Conservation (phyloP, 1,284 basidiomycete genomes). For the Neonothopanus nambi region DNA sequence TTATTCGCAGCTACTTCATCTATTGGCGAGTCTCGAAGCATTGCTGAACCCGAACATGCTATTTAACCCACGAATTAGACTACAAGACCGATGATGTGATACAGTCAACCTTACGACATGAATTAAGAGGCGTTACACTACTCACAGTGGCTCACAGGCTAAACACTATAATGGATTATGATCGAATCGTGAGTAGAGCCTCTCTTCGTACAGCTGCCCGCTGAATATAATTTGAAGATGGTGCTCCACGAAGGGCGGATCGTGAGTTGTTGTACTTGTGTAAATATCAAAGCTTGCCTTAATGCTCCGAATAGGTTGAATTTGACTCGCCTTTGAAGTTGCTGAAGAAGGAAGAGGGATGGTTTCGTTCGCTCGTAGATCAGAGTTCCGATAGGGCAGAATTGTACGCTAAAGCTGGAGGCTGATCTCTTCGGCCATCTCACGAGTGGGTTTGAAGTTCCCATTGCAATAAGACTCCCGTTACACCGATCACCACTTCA, state of each 20-base stretch:
- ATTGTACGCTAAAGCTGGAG: constrained; percentile 25
- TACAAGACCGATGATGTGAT: constrained; percentile 61
- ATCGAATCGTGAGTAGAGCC: constrained; percentile 12
- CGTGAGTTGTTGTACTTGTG: constrained; percentile 20
- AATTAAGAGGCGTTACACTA: constrained; percentile 57
- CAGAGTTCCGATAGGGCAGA: constrained; percentile 37
- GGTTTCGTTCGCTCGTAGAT: constrained; percentile 38
- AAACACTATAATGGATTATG: constrained; percentile 16
- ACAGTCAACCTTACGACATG: constrained; percentile 54
- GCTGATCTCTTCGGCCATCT: neutral
- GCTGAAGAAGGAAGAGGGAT: constrained; percentile 33
- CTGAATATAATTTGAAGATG: constrained; percentile 23
- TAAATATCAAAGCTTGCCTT: neutral
- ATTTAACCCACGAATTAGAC: constrained; percentile 38
- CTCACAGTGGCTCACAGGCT: constrained; percentile 61
- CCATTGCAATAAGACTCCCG: neutral
- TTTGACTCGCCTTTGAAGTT: constrained; percentile 35
- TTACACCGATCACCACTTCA: constrained; percentile 64
- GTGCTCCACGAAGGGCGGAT: constrained; percentile 39
- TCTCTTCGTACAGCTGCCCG: neutral
- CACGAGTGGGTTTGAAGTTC: too few relatives aligned
- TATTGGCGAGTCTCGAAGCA: constrained; percentile 37
- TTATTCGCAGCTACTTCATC: constrained; percentile 47
- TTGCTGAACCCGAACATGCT: constrained; percentile 2
- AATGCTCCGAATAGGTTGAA: constrained; percentile 25